Base-by-base conservation (phyloP, 164 flowering plant genomes). In the Brasenia schreberi region DNA sequence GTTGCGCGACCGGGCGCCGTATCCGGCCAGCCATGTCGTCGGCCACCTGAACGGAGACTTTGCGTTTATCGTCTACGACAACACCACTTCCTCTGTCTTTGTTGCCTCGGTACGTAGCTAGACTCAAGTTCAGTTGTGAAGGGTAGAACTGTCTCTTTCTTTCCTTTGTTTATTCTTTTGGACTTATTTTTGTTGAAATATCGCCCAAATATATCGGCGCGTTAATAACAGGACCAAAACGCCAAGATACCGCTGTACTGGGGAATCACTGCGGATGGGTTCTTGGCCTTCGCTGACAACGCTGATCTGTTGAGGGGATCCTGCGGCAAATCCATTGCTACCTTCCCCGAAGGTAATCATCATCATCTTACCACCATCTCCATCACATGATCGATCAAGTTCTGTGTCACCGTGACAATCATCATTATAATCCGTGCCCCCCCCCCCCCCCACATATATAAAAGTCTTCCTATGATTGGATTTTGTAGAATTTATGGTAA, bases 241-340 rank as follows among this genome's bases (percentile, higher is more conserved):
- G 76, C 69, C 58, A 79, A 90, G 88, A 82, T 86, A 64, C 81
- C 77, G 0, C 77, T 91, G 1, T 85, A 61, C 67, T 91, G 96
- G 97, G 97, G 97, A 2, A 72, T 89, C 69, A 85, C 89, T 18
- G 85, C 82, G 3, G 93, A 89, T 77, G 97, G 92, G 4, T 91
- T 80, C 43, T 80, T 83, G 60, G 89, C 88, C 39, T 77, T 91
- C 19, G 84, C 87, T 5, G 90, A 91, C 61, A 62, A 81, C 60
- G 65, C 81, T 69, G 81, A 74, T 44, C 75, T 83, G 61, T 75
- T 91, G 0, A 87, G 86, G 77, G 79, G 80, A 6, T 73, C 90
- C 53, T 91, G 97, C 76, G 86, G 83, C 9, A 89, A 86, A 62
- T 87, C 97, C 1, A 85, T 78, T 70, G 97, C 93, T 5, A 84